These are phyloP conservation scores for Mycena kentingensis DNA, from an alignment of 768 basidiomycete species.

Conservation along the genomic window DNA sequence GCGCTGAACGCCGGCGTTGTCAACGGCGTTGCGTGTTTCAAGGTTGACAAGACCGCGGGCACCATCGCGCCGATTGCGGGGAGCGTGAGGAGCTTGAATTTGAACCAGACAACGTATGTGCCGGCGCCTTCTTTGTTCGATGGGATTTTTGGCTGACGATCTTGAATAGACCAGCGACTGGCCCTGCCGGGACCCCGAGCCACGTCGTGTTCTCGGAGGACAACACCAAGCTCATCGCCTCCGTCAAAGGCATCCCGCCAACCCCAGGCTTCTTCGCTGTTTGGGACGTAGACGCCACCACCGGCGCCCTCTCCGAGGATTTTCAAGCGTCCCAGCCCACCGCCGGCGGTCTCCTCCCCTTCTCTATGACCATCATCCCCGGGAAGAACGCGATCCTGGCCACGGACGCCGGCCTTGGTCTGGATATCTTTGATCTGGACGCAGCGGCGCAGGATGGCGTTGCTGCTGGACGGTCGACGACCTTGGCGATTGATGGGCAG, in stretches of 20 bases:
- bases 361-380: slow-evolving; percentile 48
- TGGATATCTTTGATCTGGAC: slow-evolving; percentile 40
- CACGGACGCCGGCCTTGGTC: slow-evolving; percentile 42
- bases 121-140: not conserved
- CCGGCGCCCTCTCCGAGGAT: slow-evolving; percentile 47
- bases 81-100: slow-evolving; percentile 43
- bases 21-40: slow-evolving; percentile 50
- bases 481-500: slow-evolving; percentile 41
- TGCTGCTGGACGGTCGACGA: slow-evolving; percentile 31
- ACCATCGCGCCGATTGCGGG: slow-evolving; percentile 39
- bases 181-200: slow-evolving; percentile 44
- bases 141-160: not conserved
- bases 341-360: slow-evolving; percentile 47
- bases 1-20: slow-evolving; percentile 46
- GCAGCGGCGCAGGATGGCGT: slow-evolving; percentile 32
- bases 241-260: slow-evolving; percentile 51
- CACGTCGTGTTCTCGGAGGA: slow-evolving; percentile 52
- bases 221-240: slow-evolving; percentile 44
- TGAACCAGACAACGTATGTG: slow-evolving; percentile 50
- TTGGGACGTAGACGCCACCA: slow-evolving; percentile 46
- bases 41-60: slow-evolving; percentile 43
- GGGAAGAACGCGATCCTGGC: slow-evolving; percentile 43
- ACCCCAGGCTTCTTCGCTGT: slow-evolving; percentile 52
- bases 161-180: slow-evolving; percentile 39
- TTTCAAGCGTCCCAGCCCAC: slow-evolving; percentile 39